Evolutionary conservation across 192 early-diverging fungal genomes (phyloP).

Genomic region (Helicostylum pulchrum): DNA sequence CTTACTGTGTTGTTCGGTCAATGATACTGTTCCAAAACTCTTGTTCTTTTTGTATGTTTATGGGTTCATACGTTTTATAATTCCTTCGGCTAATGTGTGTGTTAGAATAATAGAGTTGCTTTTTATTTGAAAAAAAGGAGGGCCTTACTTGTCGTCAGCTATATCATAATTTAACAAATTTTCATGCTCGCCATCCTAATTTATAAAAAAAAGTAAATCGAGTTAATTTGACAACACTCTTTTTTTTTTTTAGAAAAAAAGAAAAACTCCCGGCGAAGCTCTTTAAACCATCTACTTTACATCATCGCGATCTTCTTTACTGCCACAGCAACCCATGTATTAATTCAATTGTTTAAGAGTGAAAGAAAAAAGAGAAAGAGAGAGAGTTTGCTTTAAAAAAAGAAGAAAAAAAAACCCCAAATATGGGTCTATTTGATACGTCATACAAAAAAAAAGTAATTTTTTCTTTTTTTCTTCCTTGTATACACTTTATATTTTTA

Average conservation of each 20-base stretch:
- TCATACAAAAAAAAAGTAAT: too few relatives aligned
- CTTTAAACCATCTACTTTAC: background rate
- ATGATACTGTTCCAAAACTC: slow-evolving; percentile 28
- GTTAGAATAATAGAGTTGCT: background rate
- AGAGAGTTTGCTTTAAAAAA: background rate
- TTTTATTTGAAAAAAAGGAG: background rate
- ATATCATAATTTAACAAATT: slow-evolving; percentile 13
- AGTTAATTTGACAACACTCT: background rate
- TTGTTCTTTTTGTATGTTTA: slow-evolving; percentile 25
- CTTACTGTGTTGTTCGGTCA: slow-evolving; percentile 25
- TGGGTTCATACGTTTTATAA: slow-evolving; percentile 9
- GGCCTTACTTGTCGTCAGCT: slow-evolving; percentile 13
- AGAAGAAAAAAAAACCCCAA: too few relatives aligned
- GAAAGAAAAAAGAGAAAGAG: background rate
- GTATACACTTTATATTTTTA: background rate
- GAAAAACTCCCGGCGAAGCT: background rate
- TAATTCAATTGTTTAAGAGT: background rate
- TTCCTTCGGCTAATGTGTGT: slow-evolving; percentile 9
- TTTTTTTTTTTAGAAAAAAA: background rate
- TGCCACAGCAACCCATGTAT: slow-evolving; percentile 20
- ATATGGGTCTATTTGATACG: too few relatives aligned
- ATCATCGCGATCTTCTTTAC: slow-evolving; percentile 22
- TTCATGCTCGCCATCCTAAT: slow-evolving; percentile 6
- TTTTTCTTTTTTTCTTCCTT: too few relatives aligned
- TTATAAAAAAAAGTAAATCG: background rate